Base-by-base conservation (phyloP, 257 asterid species). In the Scutellaria barbata region DNA sequence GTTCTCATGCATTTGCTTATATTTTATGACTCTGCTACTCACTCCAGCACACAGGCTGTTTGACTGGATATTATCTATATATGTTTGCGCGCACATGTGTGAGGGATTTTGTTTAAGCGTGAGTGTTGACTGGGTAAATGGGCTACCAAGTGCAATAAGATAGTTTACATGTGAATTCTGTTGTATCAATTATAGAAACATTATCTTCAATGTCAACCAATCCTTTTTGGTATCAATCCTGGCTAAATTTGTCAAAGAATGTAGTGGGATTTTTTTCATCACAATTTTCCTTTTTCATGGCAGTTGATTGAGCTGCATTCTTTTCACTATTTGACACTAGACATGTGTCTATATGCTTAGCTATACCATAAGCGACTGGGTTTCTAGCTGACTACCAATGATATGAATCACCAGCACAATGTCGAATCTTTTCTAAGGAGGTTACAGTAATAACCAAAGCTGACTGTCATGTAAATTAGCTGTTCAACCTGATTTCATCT, bases 1-100 rank as follows among this genome's bases (percentile, higher is more conserved):
- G 99, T 52, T 83, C 77, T 80, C 68, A 76, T 66, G 41, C 66
- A 59, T 73, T 71, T 74, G 39, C 77, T 61, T 62, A 18, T 20
- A 50, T 75, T 40, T 63, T 40, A 63, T 71, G 63, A 22, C 66
- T 43, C 17, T 67, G 61, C 57, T 13, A 61, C 20, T 50, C 37
- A 69, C 47, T 43, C 40, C 13, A 48, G 22, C 41, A 57, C 75
- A 45, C 17, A 1, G n/a, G 11, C 72, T 59, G 60, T 66, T 9
- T 71, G 46, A 47, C 53, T 58, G 72, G 43, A 33, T 20, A 42
- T 10, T 62, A 48, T 42, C 22, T 41, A n/a, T 5, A 45, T 6
- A 4, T 51, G 22, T 42, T 30, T 30, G 5, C 3, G 35, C 35
- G 4, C 35, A 30, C 3, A 57, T 35, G 51, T 42, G 41, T 33